Evolutionary conservation across 2,329 filamentous ascomycete genomes (phyloP).

Genomic region (Neospermospora avenae): DNA sequence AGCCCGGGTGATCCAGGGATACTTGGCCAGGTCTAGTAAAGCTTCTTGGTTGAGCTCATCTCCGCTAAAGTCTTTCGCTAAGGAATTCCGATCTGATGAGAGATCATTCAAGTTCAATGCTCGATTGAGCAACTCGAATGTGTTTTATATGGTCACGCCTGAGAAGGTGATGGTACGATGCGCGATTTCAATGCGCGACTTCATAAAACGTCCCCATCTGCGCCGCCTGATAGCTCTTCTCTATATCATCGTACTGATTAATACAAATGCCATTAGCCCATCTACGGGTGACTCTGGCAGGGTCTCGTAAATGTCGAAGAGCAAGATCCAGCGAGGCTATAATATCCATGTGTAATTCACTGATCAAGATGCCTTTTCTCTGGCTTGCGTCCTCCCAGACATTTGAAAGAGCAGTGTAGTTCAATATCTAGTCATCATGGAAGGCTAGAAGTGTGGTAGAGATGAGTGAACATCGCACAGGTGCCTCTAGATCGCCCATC

Average conservation of each 20-base stretch:
- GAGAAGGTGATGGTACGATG: conserved; percentile 3
- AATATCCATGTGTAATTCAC: not conserved
- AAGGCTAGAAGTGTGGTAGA: conserved; percentile 1
- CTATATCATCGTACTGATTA: conserved; percentile 8
- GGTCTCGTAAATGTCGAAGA: not conserved
- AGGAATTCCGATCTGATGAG: not conserved
- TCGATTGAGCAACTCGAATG: not conserved
- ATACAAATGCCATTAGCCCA: conserved; percentile 16
- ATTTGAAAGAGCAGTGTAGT: conserved; percentile 19
- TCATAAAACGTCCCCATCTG: conserved; percentile 10
- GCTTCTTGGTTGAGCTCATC: not conserved
- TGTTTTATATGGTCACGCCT: not conserved
- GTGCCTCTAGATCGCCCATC: not conserved
- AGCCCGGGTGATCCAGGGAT: not conserved
- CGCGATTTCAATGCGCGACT: not conserved
- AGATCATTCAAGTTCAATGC: not conserved
- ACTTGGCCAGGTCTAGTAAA: not conserved
- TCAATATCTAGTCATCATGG: conserved; percentile 3
- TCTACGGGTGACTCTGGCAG: not conserved
- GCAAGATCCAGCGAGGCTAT: conserved; percentile 5
- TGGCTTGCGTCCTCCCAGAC: conserved; percentile 6
- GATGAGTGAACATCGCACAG: conserved; percentile 3
- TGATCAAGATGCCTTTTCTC: not conserved
- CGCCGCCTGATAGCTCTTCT: conserved; percentile 6
- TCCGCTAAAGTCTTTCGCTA: not conserved